Percentiles rank a stretch among this genome's conserved stretches.
phyloP scores from a whole-genome alignment of 805 yeast genomes.

The Starmerella davenportii region DNA sequence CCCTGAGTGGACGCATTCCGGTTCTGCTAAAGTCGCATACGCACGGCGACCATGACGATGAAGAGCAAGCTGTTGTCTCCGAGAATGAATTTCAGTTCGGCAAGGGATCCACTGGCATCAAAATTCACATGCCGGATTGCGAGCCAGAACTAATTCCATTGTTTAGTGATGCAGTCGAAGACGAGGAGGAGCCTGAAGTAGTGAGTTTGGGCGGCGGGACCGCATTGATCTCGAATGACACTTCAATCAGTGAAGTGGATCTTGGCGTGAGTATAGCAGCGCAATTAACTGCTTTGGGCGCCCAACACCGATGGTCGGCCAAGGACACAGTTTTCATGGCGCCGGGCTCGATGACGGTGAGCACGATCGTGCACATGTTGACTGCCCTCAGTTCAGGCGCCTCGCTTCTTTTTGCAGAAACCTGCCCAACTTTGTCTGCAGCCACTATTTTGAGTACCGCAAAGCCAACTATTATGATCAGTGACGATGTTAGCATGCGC shows the following conservation, averaged over 20 bases:
- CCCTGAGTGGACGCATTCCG: constrained; percentile 11
- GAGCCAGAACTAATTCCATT: constrained; percentile 6
- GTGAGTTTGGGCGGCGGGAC: background rate
- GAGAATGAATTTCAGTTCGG: constrained; percentile 7
- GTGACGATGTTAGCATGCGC: constrained; percentile 20
- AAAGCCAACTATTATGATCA: constrained; percentile 19
- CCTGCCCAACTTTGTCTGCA: constrained; percentile 14
- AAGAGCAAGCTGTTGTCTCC: background rate
- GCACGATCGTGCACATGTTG: constrained; percentile 18
- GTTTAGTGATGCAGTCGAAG: background rate
- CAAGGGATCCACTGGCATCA: constrained; percentile 6
- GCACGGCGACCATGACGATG: background rate
- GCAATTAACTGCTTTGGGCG: constrained; percentile 22
- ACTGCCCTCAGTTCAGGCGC: constrained; percentile 20
- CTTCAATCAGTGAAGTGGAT: constrained; percentile 10
- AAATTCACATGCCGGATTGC: constrained; percentile 3
- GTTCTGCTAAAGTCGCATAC: background rate
- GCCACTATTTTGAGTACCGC: constrained; percentile 12
- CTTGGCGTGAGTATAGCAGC: constrained; percentile 24
- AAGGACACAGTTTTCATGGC: constrained; percentile 21
- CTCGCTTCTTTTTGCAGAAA: constrained; percentile 12
- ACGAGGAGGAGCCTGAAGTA: background rate
- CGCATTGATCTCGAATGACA: background rate
- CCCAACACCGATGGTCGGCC: constrained; percentile 18
- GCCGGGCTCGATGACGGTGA: constrained; percentile 17